Evolutionary conservation across 1,139 yeast species (phyloP).

Genomic region (Blastobotrys persicus): DNA sequence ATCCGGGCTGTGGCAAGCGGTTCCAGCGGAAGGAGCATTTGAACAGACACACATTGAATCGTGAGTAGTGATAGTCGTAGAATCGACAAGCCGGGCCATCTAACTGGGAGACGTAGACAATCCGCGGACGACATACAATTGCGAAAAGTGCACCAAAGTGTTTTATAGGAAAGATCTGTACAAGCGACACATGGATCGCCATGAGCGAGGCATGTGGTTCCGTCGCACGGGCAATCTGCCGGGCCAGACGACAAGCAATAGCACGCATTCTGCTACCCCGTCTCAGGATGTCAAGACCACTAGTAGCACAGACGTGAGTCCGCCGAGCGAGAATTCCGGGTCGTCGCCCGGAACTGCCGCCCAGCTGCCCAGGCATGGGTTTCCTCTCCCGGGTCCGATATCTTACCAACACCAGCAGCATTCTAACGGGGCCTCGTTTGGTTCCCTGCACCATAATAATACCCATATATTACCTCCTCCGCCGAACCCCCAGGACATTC

Average conservation of each 20-base stretch:
- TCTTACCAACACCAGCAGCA: neutral
- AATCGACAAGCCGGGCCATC: neutral
- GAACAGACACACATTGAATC: constrained; percentile 23
- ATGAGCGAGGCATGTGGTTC: constrained; percentile 21
- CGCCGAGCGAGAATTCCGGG: neutral
- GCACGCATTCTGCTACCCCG: neutral
- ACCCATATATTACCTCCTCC: neutral
- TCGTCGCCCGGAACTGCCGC: neutral
- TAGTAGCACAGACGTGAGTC: neutral
- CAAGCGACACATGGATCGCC: constrained; percentile 22
- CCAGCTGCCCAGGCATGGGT: neutral
- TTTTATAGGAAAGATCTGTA: constrained; percentile 23
- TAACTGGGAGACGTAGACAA: constrained; percentile 16
- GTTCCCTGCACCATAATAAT: neutral
- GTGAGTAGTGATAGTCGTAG: constrained; percentile 15
- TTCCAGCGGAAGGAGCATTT: constrained; percentile 28
- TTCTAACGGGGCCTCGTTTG: neutral
- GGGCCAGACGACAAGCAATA: constrained; percentile 7
- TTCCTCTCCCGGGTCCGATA: neutral
- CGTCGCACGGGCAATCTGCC: constrained; percentile 17
- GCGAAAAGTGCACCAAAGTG: constrained; percentile 21
- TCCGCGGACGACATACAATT: constrained; percentile 18
- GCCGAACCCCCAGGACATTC: constrained; percentile 1
- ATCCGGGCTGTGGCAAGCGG: constrained; percentile 23
- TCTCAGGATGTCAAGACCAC: neutral